Percentiles rank a stretch among this genome's conserved stretches.
Evolutionary conservation across 805 yeast genomes (phyloP).

Genomic region (Grigorovia yakushimaensis): DNA sequence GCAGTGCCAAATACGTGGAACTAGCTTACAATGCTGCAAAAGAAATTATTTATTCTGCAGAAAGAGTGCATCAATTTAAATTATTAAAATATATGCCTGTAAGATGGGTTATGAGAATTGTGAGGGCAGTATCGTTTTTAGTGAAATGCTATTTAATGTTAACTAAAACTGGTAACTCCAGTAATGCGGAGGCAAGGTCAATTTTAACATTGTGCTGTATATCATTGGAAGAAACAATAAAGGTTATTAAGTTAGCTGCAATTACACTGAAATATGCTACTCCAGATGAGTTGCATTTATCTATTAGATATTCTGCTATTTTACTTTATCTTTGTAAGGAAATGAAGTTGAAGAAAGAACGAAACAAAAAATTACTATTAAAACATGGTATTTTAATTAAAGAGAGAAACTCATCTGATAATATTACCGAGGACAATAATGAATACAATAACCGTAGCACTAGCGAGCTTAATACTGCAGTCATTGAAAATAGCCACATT

Average conservation of each 20-base stretch:
- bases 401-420: slow-evolving; percentile 2
- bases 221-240: slow-evolving; percentile 60
- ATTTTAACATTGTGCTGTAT: slow-evolving; percentile 52
- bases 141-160: slow-evolving; percentile 74
- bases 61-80: slow-evolving; percentile 54
- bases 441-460: background rate
- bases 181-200: slow-evolving; percentile 34
- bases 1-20: slow-evolving; percentile 68
- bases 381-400: slow-evolving; percentile 5
- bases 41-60: slow-evolving; percentile 63
- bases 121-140: slow-evolving; percentile 80
- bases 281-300: slow-evolving; percentile 81
- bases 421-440: background rate
- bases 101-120: slow-evolving; percentile 81
- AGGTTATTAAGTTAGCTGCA: slow-evolving; percentile 62
- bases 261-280: slow-evolving; percentile 68
- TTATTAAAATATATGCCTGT: slow-evolving; percentile 75
- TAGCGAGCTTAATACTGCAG: background rate
- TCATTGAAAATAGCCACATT: background rate
- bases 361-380: slow-evolving; percentile 5
- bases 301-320: slow-evolving; percentile 70
- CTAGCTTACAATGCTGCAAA: slow-evolving; percentile 78
- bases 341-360: slow-evolving; percentile 41
- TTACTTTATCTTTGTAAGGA: slow-evolving; percentile 68
- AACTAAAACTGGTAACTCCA: slow-evolving; percentile 27